These are phyloP conservation scores for Euphorbia schlechtendalii DNA, from an alignment of 441 rosid genomes.

Conservation along the genomic window DNA sequence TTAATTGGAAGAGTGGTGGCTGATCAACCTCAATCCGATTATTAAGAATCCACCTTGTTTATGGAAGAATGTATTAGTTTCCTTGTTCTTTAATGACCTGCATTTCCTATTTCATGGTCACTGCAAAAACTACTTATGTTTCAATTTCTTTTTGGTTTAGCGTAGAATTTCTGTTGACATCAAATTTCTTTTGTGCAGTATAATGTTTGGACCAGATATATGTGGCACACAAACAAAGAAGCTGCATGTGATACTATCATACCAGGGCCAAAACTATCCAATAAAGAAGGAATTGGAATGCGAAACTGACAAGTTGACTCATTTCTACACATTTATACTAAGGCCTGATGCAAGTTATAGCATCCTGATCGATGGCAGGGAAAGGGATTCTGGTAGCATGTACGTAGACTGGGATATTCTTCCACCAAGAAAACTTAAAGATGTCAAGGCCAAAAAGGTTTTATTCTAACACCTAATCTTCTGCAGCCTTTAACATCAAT, in stretches of 20 bases:
- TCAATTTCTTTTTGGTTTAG: not conserved
- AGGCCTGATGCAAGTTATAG: slow-evolving; percentile 92
- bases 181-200: slow-evolving; percentile 39
- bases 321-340: slow-evolving; percentile 91
- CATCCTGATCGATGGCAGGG: slow-evolving; percentile 73
- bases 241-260: slow-evolving; percentile 78
- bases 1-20: no score
- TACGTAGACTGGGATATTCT: slow-evolving; percentile 94
- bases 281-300: slow-evolving; percentile 82
- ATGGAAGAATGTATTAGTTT: not conserved
- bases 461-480: not conserved
- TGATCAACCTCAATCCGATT: not conserved
- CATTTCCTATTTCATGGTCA: not conserved
- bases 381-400: slow-evolving; percentile 89
- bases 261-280: slow-evolving; percentile 95
- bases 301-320: slow-evolving; percentile 86
- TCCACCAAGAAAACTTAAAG: slow-evolving; percentile 50
- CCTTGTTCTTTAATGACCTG: no score
- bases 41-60: not conserved
- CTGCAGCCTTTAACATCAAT: no score
- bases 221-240: slow-evolving; percentile 90
- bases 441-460: slow-evolving; percentile 24
- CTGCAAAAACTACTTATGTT: not conserved
- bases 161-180: not conserved
- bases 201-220: slow-evolving; percentile 97